phyloP scores from a whole-genome alignment of 78 protist species.

The Salpingoeca rosetta region DNA sequence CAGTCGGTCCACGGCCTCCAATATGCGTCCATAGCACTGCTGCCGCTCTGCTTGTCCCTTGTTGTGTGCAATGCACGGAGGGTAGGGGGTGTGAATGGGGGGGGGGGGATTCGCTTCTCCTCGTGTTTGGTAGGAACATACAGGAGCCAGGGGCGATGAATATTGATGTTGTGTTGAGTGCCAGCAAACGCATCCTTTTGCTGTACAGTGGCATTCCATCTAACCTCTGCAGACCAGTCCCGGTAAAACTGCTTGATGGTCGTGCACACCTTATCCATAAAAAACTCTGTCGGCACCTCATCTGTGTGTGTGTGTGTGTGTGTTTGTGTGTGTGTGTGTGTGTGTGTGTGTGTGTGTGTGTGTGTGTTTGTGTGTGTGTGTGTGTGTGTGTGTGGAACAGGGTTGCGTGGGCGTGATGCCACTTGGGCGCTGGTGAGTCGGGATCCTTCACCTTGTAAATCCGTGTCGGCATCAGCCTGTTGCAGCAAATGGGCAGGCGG shows the following conservation, averaged over 20 bases:
- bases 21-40: constrained; percentile 29
- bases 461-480: background rate
- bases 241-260: constrained; percentile 42
- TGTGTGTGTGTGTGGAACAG: background rate
- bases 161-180: background rate
- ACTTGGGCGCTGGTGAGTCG: background rate
- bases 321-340: too few relatives aligned
- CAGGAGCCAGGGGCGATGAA: background rate
- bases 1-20: constrained; percentile 5
- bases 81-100: background rate
- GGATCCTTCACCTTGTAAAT: background rate
- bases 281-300: background rate
- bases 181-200: too few relatives aligned
- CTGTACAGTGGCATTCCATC: background rate
- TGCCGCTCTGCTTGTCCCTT: constrained; percentile 43
- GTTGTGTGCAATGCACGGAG: background rate
- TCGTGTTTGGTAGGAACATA: background rate
- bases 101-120: background rate
- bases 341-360: background rate
- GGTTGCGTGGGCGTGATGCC: background rate
- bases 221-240: constrained; percentile 50
- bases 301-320: background rate
- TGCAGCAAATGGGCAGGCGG: too few relatives aligned
- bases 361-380: background rate
- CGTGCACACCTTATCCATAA: background rate